These are phyloP conservation scores for Symbiodinium natans DNA, from an alignment of 73 alveolate genomes.

Conservation along the genomic window DNA sequence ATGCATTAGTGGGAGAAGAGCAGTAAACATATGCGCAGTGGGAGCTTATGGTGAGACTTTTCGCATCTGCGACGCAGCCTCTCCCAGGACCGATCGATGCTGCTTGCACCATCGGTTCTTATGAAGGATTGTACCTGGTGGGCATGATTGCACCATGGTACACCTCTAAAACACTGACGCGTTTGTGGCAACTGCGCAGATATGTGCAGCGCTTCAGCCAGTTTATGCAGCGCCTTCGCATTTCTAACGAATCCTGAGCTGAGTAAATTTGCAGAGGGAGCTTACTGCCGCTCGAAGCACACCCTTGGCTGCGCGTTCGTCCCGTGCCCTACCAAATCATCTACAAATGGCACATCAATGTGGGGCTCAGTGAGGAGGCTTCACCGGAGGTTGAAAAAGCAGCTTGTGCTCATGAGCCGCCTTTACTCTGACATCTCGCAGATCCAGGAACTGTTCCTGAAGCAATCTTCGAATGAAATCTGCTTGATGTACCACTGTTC, in stretches of 20 bases:
- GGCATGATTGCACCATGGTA: neutral
- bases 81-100: neutral
- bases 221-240: too few relatives aligned
- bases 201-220: too few relatives aligned
- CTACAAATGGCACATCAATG: neutral
- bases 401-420: too few relatives aligned
- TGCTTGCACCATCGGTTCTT: neutral
- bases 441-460: too few relatives aligned
- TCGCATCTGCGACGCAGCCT: neutral
- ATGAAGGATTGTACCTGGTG: neutral
- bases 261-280: too few relatives aligned
- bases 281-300: too few relatives aligned
- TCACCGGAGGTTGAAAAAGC: neutral
- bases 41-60: neutral
- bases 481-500: neutral
- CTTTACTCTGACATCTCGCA: too few relatives aligned
- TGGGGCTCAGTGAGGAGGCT: neutral
- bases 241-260: too few relatives aligned
- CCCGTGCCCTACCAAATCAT: too few relatives aligned
- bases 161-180: too few relatives aligned
- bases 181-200: neutral
- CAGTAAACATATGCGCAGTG: neutral
- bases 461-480: too few relatives aligned
- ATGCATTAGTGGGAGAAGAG: neutral
- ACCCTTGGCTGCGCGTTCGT: too few relatives aligned